A percentile compares a stretch with the other conserved stretches of the same genome.
These are phyloP conservation scores for Tetrahymena elliotti DNA, from an alignment of 73 alveolate species.

Conservation along the genomic window DNA sequence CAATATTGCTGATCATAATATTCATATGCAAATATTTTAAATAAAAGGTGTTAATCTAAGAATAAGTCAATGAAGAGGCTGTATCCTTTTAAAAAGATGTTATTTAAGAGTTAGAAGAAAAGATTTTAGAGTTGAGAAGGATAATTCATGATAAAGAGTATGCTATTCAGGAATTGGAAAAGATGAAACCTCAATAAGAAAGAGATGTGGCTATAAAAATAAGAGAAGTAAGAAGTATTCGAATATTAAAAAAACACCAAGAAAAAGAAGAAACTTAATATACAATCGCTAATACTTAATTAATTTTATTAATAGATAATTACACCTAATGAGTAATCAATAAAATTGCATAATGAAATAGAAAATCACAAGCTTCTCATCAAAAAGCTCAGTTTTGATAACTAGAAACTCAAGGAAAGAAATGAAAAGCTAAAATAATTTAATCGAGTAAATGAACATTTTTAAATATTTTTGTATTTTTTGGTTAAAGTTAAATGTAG, in stretches of 20 bases:
- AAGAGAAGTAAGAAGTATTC: background rate
- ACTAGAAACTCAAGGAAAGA: background rate
- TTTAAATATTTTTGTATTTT: background rate
- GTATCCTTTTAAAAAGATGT: constrained; percentile 19
- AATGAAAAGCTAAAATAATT: background rate
- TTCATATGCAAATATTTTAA: background rate
- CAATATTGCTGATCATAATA: background rate
- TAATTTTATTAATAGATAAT: constrained; percentile 3
- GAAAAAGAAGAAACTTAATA: background rate
- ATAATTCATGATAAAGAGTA: constrained; percentile 41
- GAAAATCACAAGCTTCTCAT: constrained; percentile 12
- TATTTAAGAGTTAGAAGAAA: constrained; percentile 30
- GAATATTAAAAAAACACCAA: too few relatives aligned
- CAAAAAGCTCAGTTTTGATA: background rate
- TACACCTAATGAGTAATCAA: constrained; percentile 29
- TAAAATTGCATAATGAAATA: constrained; percentile 30
- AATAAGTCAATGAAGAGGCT: constrained; percentile 22
- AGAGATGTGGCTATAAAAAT: constrained; percentile 2
- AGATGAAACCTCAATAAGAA: constrained; percentile 33
- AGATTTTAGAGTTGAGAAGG: constrained; percentile 22
- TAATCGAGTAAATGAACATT: background rate
- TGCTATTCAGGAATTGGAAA: constrained; percentile 34
- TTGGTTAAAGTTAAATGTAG: background rate
- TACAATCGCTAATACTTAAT: background rate
- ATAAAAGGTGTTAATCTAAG: background rate